Base-by-base conservation (phyloP, 345 rosid species). In the Ailanthus altissimus region DNA sequence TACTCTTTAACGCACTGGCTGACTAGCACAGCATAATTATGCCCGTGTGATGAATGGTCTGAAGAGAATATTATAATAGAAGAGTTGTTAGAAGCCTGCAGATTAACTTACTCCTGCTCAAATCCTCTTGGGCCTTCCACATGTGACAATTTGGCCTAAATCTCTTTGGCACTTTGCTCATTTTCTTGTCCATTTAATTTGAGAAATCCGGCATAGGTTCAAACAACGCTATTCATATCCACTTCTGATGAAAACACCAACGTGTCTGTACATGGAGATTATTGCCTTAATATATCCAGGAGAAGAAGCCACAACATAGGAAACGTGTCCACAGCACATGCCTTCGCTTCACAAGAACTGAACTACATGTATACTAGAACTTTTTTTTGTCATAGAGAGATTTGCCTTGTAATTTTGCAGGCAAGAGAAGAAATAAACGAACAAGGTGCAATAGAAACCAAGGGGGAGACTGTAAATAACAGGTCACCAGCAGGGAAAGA, bases 381-480 rank as follows among this genome's bases (percentile, higher is more conserved):
- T n/a, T 61, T 50, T 20, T 28, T 61, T 36, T 20, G 18, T 6
- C 20, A 18, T 3, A 2, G 0, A 5, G 47, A 9, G 0, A 38
- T n/a, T 12, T 12, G 6, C 23, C 2, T 8, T 20, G 25, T 64
- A 32, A 36, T 20, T 70, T 59, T 32, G 32, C 18, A 87, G 85
- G 85, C 64, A 65, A 79, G 53, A 11, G 86, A 75, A 65, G 75
- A 59, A 68, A 26, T 64, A 40, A 84, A 79, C 56, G 79, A 83
- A 50, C 66, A 77, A 59, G 88, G 83, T 25, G 80, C 75, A 32
- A 57, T 36, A 3, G 81, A 85, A 75, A 82, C 79, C 63, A 77
- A 28, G 64, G 87, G 84, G 63, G 84, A 85, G 61, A 78, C 90
- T 0, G 75, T 72, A 10, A 86, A 84, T 72, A 26, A 65, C 70